Evolutionary conservation across 2,329 filamentous ascomycete genomes (phyloP), one percentile per base, ranked within the genome.

Genomic region (Fusarium sp.): DNA sequence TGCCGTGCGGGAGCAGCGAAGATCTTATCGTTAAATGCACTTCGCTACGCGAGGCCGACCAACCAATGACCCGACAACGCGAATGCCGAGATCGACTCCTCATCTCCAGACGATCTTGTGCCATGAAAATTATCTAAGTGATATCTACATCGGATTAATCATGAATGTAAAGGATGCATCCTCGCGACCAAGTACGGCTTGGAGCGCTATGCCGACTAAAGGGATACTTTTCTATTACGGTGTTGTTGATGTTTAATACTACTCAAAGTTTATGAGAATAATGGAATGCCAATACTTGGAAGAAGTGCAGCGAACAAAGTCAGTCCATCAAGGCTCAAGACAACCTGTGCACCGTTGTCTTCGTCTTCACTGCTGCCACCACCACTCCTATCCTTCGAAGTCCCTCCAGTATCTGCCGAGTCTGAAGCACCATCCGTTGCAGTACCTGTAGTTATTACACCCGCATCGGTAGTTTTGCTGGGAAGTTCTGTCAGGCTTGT

Each of bases 331-430:
- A 38, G 2, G 2, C 34, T 17, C 13, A 51, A 22, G 6, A 28
- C 17, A 22, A 13, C 4, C 1, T 17, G 24, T 8, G 56, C 31
- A 9, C 31, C 36, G 13, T 34, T 51, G 8, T 38, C 44, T 24
- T 34, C 45, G 14, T 67, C 36, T 8, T n/a, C 28, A 4, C 20
- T 17, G 20, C 14, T 22, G 3, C 14, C 28, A 31, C 28, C 28
- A 31, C 28, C 10, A 13, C 28, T 31, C 5, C 10, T 38, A 15
- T 31, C 24, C 5, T 79, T 82, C 97, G 55, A 89, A 89, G 69
- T 93, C 94, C 17, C 93, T 38, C 40, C 26, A 8, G 48, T 48
- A 5, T 20, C 44, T 6, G 31, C 46, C 10, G 63, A 4, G 4
- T 42, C 31, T 17, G 28, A 26, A 17, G 22, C 20, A 9, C n/a